Conservation (phyloP, 2,329 filamentous ascomycete species). For the Pseudogymnoascus sp. region DNA sequence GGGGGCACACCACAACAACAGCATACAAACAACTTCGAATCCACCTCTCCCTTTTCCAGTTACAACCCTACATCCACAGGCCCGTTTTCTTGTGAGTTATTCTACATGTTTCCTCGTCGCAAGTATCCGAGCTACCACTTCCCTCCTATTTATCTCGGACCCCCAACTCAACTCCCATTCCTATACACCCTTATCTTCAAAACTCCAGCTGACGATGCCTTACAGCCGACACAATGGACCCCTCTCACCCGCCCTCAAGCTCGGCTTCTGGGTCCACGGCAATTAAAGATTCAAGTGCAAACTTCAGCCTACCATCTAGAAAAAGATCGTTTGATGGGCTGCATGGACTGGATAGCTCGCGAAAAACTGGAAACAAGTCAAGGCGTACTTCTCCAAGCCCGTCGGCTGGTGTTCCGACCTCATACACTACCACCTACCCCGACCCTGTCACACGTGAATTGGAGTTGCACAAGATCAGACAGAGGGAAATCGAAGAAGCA, state of each 20-base stretch:
- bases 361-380: constrained; percentile 20
- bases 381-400: constrained; percentile 25
- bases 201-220: background rate
- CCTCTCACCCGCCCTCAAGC: background rate
- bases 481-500: constrained; percentile 32
- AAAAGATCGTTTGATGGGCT: background rate
- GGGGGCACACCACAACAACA: background rate
- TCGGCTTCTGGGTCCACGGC: background rate
- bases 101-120: background rate
- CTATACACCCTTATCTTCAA: background rate
- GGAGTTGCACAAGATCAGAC: constrained; percentile 9
- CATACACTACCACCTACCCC: constrained; percentile 16
- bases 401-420: constrained; percentile 18
- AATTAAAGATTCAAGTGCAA: background rate
- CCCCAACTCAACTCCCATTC: background rate
- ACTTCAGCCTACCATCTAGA: background rate
- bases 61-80: background rate
- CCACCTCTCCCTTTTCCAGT: background rate
- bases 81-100: constrained; percentile 3
- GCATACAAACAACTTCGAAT: background rate
- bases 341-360: background rate
- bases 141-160: background rate
- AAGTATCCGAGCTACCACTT: background rate
- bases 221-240: background rate
- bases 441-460: background rate